Evolutionary conservation across 2,329 filamentous ascomycete genomes (phyloP).

Genomic region (Cladosporium velox): DNA sequence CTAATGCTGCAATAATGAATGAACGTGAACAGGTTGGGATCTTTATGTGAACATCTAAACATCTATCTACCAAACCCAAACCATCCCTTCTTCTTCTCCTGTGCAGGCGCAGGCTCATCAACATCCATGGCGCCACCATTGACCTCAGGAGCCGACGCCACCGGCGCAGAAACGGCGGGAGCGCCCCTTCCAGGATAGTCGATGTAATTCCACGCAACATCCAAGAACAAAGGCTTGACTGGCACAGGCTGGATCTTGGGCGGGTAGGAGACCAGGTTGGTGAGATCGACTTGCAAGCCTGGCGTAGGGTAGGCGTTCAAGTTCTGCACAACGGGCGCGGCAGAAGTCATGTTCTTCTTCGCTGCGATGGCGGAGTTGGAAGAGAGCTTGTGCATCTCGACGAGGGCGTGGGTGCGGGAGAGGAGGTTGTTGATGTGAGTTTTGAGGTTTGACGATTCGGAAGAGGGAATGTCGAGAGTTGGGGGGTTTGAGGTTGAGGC

Average conservation of each 20-base stretch:
- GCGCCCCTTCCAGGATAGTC: slow-evolving; percentile 71
- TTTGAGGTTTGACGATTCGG: slow-evolving; percentile 61
- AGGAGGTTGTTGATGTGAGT: slow-evolving; percentile 69
- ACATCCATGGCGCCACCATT: slow-evolving; percentile 27
- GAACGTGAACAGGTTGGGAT: not conserved
- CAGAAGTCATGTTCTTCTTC: slow-evolving; percentile 45
- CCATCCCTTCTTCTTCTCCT: slow-evolving; percentile 52
- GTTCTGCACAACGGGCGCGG: slow-evolving; percentile 69
- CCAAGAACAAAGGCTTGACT: slow-evolving; percentile 92
- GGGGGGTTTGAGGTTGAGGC: slow-evolving; percentile 52
- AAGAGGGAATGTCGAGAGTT: slow-evolving; percentile 66
- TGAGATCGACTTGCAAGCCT: slow-evolving; percentile 64
- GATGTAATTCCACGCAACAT: slow-evolving; percentile 97
- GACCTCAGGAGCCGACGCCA: slow-evolving; percentile 30
- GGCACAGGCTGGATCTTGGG: slow-evolving; percentile 80
- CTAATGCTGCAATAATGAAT: not conserved
- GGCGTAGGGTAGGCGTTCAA: slow-evolving; percentile 73
- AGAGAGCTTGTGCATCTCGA: slow-evolving; percentile 71
- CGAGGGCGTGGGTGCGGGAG: slow-evolving; percentile 79
- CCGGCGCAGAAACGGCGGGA: slow-evolving; percentile 25
- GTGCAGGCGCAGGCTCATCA: slow-evolving; percentile 30
- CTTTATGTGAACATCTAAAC: not conserved
- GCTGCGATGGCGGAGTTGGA: slow-evolving; percentile 51
- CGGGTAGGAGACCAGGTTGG: slow-evolving; percentile 82
- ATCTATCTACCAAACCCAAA: slow-evolving; percentile 51